Base-by-base conservation (phyloP, 306 rosid species). In the Malus asiatica region DNA sequence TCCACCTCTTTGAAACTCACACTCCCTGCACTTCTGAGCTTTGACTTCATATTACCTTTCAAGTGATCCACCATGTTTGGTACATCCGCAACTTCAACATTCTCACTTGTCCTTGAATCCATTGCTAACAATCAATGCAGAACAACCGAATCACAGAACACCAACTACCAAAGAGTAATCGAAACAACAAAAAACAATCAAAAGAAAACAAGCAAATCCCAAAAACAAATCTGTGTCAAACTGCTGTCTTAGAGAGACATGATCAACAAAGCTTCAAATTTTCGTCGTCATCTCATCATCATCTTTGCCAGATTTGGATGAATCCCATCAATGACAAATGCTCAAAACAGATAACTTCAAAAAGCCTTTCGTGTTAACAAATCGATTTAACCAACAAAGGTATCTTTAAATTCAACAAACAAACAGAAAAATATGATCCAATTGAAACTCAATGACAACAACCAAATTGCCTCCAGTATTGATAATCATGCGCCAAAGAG, bases 61-160 rank as follows among this genome's bases (percentile, higher is more conserved):
- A 20, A 70, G 59, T 25, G 57, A 57, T 72, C 75, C 76, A 71
- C 74, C 87, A 63, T 70, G 70, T 73, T 84, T 40, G 76, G 75
- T 60, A 74, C 44, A 69, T 75, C 33, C 68, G 25, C 20, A 59
- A 72, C 84, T 71, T 59, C 91, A 68, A 51, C 35, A 40, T 74
- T 83, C 8, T 76, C 85, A 67, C 66, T 73, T 52, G 77, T 13
- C 64, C 45, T 76, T 20, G 78, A 78, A 74, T 76, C 81, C 95
- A 90, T 87, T 75, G 33, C 64, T 22, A 76, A 79, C 68, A 83
- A 32, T 20, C n/a, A 33, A 65, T 30, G 57, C 71, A 68, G 77
- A 33, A 57, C 23, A 76, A 71, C 80, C 57, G 68, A 82, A 74
- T 75, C 45, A 57, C 23, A 61, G 71, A 76, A 70, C 61, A 80